A percentile compares a stretch with the other conserved stretches of the same genome.
Evolutionary conservation across 345 rosid genomes (phyloP).

Genomic region (Noccaea bulbosa): DNA sequence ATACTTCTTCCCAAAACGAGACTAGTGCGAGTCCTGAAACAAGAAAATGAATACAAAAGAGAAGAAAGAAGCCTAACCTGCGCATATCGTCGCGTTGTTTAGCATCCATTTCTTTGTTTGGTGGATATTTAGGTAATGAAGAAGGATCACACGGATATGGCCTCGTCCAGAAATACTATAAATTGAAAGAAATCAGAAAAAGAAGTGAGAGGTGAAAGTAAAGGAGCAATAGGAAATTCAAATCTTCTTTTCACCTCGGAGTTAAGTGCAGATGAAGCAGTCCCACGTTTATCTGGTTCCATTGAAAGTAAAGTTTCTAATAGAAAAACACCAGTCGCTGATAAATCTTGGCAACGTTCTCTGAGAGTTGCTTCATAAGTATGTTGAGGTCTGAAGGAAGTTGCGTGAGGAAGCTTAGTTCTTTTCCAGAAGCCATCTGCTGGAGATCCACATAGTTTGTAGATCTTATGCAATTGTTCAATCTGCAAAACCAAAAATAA

Average conservation of each 20-base stretch:
- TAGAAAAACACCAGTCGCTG: constrained; percentile 49
- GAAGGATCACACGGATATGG: constrained; percentile 78
- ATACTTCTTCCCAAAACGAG: background rate
- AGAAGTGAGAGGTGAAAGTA: background rate
- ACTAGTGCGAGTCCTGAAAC: background rate
- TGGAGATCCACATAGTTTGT: constrained; percentile 81
- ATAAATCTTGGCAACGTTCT: constrained; percentile 59
- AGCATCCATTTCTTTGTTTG: constrained; percentile 82
- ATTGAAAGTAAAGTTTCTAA: constrained; percentile 65
- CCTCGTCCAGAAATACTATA: constrained; percentile 61
- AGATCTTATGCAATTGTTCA: constrained; percentile 79
- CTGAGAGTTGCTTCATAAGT: constrained; percentile 56
- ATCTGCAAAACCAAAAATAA: constrained; percentile 47
- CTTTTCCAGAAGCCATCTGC: constrained; percentile 67
- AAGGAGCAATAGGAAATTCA: background rate
- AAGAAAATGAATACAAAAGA: constrained; percentile 10
- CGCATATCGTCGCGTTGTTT: constrained; percentile 63
- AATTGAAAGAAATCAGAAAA: constrained; percentile 10
- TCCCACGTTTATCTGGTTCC: constrained; percentile 74
- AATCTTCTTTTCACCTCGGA: constrained; percentile 50
- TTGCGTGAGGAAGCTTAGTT: constrained; percentile 57
- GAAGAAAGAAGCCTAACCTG: constrained; percentile 46
- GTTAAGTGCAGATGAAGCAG: constrained; percentile 70
- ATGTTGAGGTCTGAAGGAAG: constrained; percentile 66
- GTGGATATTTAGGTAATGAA: constrained; percentile 71